Evolutionary conservation across 192 early-diverging fungal genomes (phyloP), one percentile per base, ranked within the genome.

Genomic region (Thamnidium elegans): DNA sequence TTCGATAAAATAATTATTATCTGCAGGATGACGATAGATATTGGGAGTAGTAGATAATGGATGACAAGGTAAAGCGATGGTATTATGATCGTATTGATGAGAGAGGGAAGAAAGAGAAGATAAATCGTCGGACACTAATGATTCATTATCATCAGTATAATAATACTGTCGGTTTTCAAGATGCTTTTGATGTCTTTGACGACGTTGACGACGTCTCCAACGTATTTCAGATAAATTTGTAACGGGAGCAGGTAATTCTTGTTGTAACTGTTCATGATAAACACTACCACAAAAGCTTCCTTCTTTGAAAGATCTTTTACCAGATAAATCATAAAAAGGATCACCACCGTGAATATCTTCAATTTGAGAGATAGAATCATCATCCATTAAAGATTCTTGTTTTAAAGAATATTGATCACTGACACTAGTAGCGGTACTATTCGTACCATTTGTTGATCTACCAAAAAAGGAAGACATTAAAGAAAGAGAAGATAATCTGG

Each of bases 401-500:
- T 39, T 39, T 39, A 39, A 39, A 6, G 36, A 39, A 39, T 39
- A 39, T 39, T 39, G 36, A 10, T 39, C 36, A 39, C 36, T 39
- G 11, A 20, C 55, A 51, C 43, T 60, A 32, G 26, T 51, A 34
- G 44, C 45, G 7, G 11, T 32, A 56, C 23, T 31, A 19, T 19
- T 58, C 3, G 19, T 44, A 19, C 9, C 15, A 11, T 34, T 44
- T 14, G 30, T 23, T 3, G 65, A 21, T 44, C 21, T 32, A 45
- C 68, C 54, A 26, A 70, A 70, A 9, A 70, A 14, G 4, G 68
- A 58, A 1, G 68, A 70, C 17, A 68, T 36, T 13, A 62, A 44
- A 1, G 67, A 68, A 15, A 70, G 13, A 8, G 68, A 70, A 4
- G 68, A 63, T 17, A 63, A 0, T 51, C 68, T 53, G 4, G 62